Percentiles rank a stretch among this genome's conserved stretches.
phyloP scores from a whole-genome alignment of 1,139 yeast genomes.

The Saccharomycopsis phalli region DNA sequence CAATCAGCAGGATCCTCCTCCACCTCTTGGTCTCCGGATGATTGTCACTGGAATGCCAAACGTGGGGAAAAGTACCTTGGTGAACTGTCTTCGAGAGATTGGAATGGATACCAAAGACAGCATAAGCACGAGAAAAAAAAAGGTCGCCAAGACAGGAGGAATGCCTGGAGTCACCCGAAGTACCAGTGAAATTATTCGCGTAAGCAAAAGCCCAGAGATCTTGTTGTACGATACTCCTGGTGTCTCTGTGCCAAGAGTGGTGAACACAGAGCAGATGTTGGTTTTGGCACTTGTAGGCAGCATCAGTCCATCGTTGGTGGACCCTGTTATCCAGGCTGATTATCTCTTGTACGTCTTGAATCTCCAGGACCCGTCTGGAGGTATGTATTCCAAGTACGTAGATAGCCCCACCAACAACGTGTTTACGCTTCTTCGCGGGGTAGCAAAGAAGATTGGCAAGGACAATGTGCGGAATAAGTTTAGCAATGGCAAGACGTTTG shows the following conservation, averaged over 20 bases:
- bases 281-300: constrained; percentile 70
- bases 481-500: constrained; percentile 28
- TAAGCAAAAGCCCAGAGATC: constrained; percentile 55
- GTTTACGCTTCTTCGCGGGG: constrained; percentile 46
- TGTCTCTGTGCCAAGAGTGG: constrained; percentile 71
- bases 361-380: constrained; percentile 39
- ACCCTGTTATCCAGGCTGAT: constrained; percentile 83
- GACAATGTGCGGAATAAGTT: constrained; percentile 27
- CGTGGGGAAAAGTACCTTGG: constrained; percentile 92
- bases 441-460: constrained; percentile 38
- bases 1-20: constrained; percentile 45
- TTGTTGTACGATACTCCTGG: constrained; percentile 90
- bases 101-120: constrained; percentile 32
- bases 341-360: constrained; percentile 70
- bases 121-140: constrained; percentile 28
- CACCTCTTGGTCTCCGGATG: constrained; percentile 73
- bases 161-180: constrained; percentile 86
- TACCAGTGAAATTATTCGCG: constrained; percentile 67
- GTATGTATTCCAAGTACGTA: constrained; percentile 35
- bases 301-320: constrained; percentile 61
- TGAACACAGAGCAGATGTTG: constrained; percentile 62
- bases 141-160: constrained; percentile 81
- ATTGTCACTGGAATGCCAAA: constrained; percentile 94
- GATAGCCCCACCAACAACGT: constrained; percentile 69
- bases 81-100: constrained; percentile 60